Evolutionary conservation across 768 basidiomycete genomes (phyloP), one percentile per base, ranked within the genome.

Genomic region (Lentinula sp.): DNA sequence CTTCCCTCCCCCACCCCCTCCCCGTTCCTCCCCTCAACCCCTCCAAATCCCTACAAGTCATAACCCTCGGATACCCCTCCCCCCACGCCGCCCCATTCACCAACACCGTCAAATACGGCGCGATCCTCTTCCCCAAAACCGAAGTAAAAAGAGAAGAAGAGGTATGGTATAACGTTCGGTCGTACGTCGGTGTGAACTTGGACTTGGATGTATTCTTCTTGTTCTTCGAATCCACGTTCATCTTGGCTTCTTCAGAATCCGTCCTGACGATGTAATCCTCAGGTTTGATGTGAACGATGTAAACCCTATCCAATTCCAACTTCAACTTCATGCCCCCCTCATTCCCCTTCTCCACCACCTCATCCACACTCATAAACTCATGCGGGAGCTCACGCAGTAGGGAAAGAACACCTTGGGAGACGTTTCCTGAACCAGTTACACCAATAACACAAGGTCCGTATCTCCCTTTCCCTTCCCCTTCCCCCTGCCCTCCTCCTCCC

Each of bases 61-160:
- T 87, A 3, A 95, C 74, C 5, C 91, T 82, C 21, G 95, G 95
- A 73, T 83, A 95, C 0, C 78, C 80, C 0, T 84, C 80, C 4
- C 85, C 76, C 94, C 95, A 96, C 34, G 93, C 93, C 0, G 87
- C 82, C 13, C 93, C 95, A 67, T 97, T 93, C 55, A 96, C 76
- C 62, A 96, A 81, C 6, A 95, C 80, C 0, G 91, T 92, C 3
- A 93, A 77, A 70, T 91, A 93, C 0, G 92, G 94, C 1, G 92
- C 91, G 35, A 95, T 78, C 90, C 94, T 55, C 35, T 83, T 78
- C 59, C 82, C 78, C 68, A 97, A 95, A 3, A 78, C 75, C 7
- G 90, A 91, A 1, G 70, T 69, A 74, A 67, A 13, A 81, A 73
- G 0, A 23, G 23, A 23, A 23, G 95, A 92, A 55, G 84, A 74